Evolutionary conservation across 1,284 basidiomycete genomes (phyloP).

Genomic region (Flammula alnicola): DNA sequence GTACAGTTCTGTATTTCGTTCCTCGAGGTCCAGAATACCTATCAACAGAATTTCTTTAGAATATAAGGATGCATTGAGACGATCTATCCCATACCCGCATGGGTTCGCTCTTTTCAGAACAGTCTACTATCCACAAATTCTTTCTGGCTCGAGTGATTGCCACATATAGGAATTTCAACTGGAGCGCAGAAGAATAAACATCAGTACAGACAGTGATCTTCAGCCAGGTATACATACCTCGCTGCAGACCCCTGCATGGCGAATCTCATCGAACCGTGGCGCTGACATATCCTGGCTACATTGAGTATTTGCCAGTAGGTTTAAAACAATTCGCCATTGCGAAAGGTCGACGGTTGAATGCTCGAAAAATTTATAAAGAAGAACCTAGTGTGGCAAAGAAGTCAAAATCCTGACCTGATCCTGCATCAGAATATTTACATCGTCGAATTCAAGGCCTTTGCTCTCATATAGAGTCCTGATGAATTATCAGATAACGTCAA

Average conservation of each 20-base stretch:
- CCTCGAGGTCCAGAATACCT: constrained; percentile 22
- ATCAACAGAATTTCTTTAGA: not conserved
- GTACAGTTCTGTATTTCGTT: constrained; percentile 33
- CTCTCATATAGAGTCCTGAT: constrained; percentile 73
- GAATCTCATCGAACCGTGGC: constrained; percentile 57
- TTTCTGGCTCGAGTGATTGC: constrained; percentile 72
- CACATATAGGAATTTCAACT: constrained; percentile 65
- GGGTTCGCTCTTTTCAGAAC: constrained; percentile 58
- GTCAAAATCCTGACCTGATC: not conserved
- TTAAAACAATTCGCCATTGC: constrained; percentile 69
- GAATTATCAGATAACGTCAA: not conserved
- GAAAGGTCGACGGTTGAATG: constrained; percentile 57
- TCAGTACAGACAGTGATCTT: no score
- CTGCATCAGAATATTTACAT: constrained; percentile 47
- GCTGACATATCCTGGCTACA: no score
- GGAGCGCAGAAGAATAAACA: constrained; percentile 18
- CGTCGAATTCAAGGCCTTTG: constrained; percentile 79
- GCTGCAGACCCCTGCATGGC: constrained; percentile 62
- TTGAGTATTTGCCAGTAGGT: constrained; percentile 34
- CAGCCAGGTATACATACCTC: constrained; percentile 46
- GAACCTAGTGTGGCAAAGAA: constrained; percentile 50
- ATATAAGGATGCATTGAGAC: not conserved
- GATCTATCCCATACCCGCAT: constrained; percentile 69
- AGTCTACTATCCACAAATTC: constrained; percentile 71
- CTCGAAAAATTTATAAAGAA: constrained; percentile 74